Conservation (phyloP, 2,329 filamentous ascomycete genomes). For the Fonsecaea multimorphosa region DNA sequence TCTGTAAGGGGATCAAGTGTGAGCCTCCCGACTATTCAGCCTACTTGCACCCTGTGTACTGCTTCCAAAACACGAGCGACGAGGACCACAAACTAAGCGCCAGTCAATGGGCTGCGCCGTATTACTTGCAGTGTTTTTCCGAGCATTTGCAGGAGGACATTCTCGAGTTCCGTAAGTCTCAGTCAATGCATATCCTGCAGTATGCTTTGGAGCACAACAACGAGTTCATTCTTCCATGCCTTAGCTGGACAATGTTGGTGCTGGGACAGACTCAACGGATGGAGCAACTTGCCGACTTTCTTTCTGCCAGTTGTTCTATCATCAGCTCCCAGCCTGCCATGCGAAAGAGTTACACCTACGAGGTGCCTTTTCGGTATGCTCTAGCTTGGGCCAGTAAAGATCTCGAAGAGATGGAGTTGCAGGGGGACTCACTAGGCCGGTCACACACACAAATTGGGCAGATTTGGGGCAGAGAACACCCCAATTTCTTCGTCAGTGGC, state of each 20-base stretch:
- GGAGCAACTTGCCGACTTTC: conserved; percentile 23
- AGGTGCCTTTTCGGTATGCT: conserved; percentile 25
- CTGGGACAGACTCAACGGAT: conserved; percentile 23
- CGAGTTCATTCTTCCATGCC: conserved; percentile 28
- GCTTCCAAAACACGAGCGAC: neutral
- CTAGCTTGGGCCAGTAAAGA: conserved; percentile 23
- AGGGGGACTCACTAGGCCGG: conserved; percentile 19
- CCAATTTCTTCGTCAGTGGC: conserved; percentile 32
- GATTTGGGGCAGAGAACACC: conserved; percentile 27
- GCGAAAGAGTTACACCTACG: conserved; percentile 19
- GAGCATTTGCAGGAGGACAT: neutral
- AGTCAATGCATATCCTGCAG: conserved; percentile 22
- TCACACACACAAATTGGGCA: conserved; percentile 21
- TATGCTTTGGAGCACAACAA: conserved; percentile 25
- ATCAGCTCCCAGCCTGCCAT: conserved; percentile 16
- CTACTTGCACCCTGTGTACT: neutral
- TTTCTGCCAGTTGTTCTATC: conserved; percentile 21
- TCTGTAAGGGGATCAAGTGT: conserved; percentile 3
- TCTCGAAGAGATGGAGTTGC: conserved; percentile 6
- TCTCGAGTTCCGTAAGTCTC: conserved; percentile 16
- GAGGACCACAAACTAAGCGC: conserved; percentile 23
- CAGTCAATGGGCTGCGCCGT: conserved; percentile 24
- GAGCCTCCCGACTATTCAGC: neutral
- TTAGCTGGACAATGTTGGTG: conserved; percentile 28
- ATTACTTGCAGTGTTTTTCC: conserved; percentile 20